Base-by-base conservation (phyloP, 129 eudicot species). In the Scalesia atractyloides region DNA sequence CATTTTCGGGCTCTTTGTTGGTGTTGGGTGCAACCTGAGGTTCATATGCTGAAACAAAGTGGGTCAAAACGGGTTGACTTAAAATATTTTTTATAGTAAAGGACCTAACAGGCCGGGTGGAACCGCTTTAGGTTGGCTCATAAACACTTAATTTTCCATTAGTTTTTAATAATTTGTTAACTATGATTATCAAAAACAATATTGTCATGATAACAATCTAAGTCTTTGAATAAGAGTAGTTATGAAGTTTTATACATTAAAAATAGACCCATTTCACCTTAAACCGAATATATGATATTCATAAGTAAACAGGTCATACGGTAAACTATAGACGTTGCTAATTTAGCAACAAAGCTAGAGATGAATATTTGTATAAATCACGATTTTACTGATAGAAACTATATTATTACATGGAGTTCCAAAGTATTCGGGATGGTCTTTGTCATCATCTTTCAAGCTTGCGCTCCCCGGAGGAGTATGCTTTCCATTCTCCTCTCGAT, bases 351-450 rank as follows among this genome's bases (percentile, higher is more conserved):
- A 1, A 30, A 46, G 9, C 18, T 16, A 11, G 22, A 18, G 2
- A 9, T 6, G 19, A 9, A 16, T 12, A 18, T 11, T 12, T 65
- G 6, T 18, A 16, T 20, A 52, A 36, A 64, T 17, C 20, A 16
- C 6, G 9, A 12, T 22, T 66, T 39, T 16, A 50, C 56, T 7
- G 34, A 14, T 19, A 36, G 20, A 30, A 19, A 43, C 16, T 64
- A 46, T 57, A 20, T 51, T 37, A 66, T 83, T 85, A 86, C 94
- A 77, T 80, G 89, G 94, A 46, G 94, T 80, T 66, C 89, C 86
- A 65, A 83, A 84, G 78, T 81, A 80, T 71, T 88, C 89, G 34
- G 95, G 83, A n/a, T 68, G 84, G 60, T 81, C 88, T 43, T 78
- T 87, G 2, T 70, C 66, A 0, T 61, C 84, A 30, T 80, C 77